Base-by-base conservation (phyloP, 768 basidiomycete species). In the Roridomyces roridus region DNA sequence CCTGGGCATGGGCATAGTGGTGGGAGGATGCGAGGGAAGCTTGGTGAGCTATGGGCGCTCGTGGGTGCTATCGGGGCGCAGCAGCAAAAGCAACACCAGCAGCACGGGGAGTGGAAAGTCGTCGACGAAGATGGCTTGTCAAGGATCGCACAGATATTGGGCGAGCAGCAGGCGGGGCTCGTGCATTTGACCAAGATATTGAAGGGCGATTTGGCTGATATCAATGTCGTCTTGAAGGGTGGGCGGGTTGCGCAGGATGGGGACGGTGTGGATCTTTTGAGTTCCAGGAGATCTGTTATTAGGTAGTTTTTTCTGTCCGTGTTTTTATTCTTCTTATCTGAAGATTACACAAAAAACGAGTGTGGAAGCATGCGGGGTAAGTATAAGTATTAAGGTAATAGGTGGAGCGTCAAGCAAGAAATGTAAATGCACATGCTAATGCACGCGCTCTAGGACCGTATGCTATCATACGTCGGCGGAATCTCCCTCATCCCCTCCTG, bases 11-110 rank as follows among this genome's bases (percentile, higher is more conserved):
- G 46, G 34, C 4, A 51, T 34, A 12, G 17, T 6, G 56, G 66
- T 48, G 84, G 88, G 47, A 73, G 88, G 65, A 77, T 89, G 73
- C 81, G 84, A 29, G 86, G 86, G 40, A 91, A 89, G 66, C 67
- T 92, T 66, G 91, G 90, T 60, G 93, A 94, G 67, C 74, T 95
- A 24, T 95, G 93, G 93, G 91, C 91, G 15, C 75, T 91, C 14
- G 81, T 94, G 9, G 91, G 91, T 4, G 85, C 89, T 41, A 76
- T 94, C 17, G 82, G 82, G 40, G 85, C 88, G 8, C 80, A 84
- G 24, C 74, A 80, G 63, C 85, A 88, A 65, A 34, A 28, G 39
- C 15, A 41, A 23, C 37, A 53, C 1, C 11, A 14, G 7, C 36
- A 18, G 14, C n/a, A n/a, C 9, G 61, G 61, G 25, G 61, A 62